Evolutionary conservation across 106 monocot genomes (phyloP).

Genomic region (Dendrobium officinale): DNA sequence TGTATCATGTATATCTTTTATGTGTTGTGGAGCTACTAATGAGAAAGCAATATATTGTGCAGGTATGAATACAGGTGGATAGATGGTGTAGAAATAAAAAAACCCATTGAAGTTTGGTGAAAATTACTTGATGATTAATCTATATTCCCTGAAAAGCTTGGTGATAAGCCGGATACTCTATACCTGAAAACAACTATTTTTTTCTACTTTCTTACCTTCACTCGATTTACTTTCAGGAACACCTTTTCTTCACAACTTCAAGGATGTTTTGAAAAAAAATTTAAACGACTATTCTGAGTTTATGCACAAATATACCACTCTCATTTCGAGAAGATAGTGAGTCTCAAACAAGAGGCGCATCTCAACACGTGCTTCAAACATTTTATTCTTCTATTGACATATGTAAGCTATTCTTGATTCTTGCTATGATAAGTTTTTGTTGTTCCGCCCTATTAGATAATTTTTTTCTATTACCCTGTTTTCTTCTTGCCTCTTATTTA

Average conservation of each 20-base stretch:
- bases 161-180: constrained; percentile 22
- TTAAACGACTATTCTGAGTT: constrained; percentile 91
- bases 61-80: constrained; percentile 99
- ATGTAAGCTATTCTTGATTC: constrained; percentile 36
- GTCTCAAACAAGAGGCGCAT: constrained; percentile 98
- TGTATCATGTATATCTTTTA: not conserved
- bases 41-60: constrained; percentile 13
- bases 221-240: constrained; percentile 35
- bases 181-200: not conserved
- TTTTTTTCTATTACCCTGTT: not conserved
- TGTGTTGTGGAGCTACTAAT: not conserved
- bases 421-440: not conserved
- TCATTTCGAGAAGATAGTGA: constrained; percentile 97
- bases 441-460: not conserved
- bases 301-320: constrained; percentile 98
- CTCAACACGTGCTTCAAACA: constrained; percentile 99
- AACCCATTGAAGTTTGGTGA: constrained; percentile 81
- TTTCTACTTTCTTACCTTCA: not conserved
- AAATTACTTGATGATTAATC: constrained; percentile 86
- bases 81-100: constrained; percentile 99
- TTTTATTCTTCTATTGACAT: constrained; percentile 88
- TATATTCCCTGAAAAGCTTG: constrained; percentile 90
- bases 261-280: constrained; percentile 93
- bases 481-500: not conserved
- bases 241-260: constrained; percentile 90